Evolutionary conservation across 1,139 yeast genomes (phyloP), one percentile per base, ranked within the genome.

Genomic region (Yamadazyma pseudoaaseri): DNA sequence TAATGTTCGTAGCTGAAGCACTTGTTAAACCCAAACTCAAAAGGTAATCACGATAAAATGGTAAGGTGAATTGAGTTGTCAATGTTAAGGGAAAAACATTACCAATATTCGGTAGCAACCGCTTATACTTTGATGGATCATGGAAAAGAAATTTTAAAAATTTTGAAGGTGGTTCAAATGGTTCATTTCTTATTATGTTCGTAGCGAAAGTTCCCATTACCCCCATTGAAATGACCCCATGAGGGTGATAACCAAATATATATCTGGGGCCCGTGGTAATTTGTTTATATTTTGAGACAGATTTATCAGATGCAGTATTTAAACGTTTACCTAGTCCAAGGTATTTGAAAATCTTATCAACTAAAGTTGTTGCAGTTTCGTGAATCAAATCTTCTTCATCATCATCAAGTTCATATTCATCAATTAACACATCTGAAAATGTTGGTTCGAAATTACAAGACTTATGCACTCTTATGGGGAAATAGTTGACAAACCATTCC

Each of bases 221-320:
- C 1, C 97, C 97, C 76, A 90, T 73, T 1, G 96, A 87, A 17
- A 90, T 89, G 8, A 92, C 90, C 0, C 99, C 98, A 56, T 92
- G 98, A 0, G 99, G 98, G 58, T 90, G 97, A 53, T 87, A 85
- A 0, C 97, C 96, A 59, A 92, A 90, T 1, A 92, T 79, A 55
- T 92, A 92, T 29, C 84, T 69, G 1, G 94, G 89, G 0, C 92
- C 94, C 1, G 78, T 66, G n/a, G 65, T 52, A 2, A 69, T 62
- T 24, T 55, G 58, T 26, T 55, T 60, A 21, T 20, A 36, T 16
- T 33, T 31, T 21, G 45, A 49, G 12, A 16, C 17, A 17, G 32
- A 16, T 28, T 47, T 51, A 29, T 40, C 33, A 17, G 29, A 12
- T 13, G 38, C 30, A 30, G 56, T 61, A 43, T 69, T 68, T 27